A percentile compares a stretch with the other conserved stretches of the same genome.
Evolutionary conservation across 495 filamentous ascomycete species (phyloP).

Genomic region (Bombardia bombarda): DNA sequence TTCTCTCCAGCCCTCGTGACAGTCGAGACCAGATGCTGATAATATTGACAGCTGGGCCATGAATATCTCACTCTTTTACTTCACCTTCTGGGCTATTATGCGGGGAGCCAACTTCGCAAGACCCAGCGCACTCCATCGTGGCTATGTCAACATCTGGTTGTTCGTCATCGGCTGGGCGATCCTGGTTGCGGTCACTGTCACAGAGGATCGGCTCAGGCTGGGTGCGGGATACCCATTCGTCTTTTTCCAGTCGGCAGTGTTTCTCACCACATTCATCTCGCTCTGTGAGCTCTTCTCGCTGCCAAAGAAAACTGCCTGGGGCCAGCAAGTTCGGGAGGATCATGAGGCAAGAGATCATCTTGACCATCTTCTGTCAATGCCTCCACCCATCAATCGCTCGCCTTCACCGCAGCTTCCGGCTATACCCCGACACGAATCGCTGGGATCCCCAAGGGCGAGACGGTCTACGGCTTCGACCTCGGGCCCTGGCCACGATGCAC

Average conservation of each 20-base stretch:
- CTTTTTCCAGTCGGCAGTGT: conserved; percentile 67
- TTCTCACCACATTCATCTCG: conserved; percentile 63
- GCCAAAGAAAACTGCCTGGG: conserved; percentile 61
- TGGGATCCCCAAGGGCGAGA: conserved; percentile 7
- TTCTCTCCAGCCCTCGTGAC: conserved; percentile 2
- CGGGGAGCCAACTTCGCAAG: conserved; percentile 71
- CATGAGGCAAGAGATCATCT: conserved; percentile 35
- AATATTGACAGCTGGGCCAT: conserved; percentile 55
- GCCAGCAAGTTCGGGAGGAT: conserved; percentile 37
- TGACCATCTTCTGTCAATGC: conserved; percentile 7
- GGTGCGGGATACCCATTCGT: conserved; percentile 77
- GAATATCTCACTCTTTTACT: conserved; percentile 76
- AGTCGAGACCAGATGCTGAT: conserved; percentile 10
- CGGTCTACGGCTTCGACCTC: conserved; percentile 7
- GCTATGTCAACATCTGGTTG: conserved; percentile 77
- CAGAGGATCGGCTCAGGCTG: conserved; percentile 61
- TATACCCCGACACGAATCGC: conserved; percentile 11
- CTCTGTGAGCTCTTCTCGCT: conserved; percentile 75
- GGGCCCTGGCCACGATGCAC: conserved; percentile 8
- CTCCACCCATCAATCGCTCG: conserved; percentile 21
- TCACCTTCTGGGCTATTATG: conserved; percentile 76
- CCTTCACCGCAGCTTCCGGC: conserved; percentile 15
- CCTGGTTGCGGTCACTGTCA: conserved; percentile 64
- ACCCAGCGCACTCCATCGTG: conserved; percentile 78
- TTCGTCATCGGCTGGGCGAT: conserved; percentile 65